These are phyloP conservation scores for Backusella macrospora DNA, from an alignment of 192 early-diverging fungal genomes.

Conservation along the genomic window DNA sequence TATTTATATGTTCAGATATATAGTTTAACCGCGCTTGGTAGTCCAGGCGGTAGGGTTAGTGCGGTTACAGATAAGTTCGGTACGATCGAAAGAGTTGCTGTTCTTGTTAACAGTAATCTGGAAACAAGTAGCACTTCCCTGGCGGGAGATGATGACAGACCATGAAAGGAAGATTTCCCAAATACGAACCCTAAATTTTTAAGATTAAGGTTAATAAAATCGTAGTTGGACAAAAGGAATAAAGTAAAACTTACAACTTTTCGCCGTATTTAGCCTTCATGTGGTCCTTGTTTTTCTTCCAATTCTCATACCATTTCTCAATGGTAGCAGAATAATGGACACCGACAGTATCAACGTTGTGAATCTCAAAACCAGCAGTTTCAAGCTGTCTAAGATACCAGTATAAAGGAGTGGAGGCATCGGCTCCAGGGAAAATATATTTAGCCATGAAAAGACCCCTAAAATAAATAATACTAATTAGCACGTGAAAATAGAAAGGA, in stretches of 20 bases:
- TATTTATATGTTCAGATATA: slow-evolving; percentile 12
- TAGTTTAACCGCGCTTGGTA: slow-evolving; percentile 11
- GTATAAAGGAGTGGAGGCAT: slow-evolving; percentile 94
- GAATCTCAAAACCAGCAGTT: slow-evolving; percentile 92
- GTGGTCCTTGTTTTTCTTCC: slow-evolving; percentile 90
- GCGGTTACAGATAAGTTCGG: slow-evolving; percentile 57
- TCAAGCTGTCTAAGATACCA: slow-evolving; percentile 96
- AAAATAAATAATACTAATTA: slow-evolving; percentile 4
- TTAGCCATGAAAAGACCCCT: slow-evolving; percentile 98
- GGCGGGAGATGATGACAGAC: slow-evolving; percentile 93
- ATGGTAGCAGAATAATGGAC: slow-evolving; percentile 98
- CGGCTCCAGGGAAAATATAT: slow-evolving; percentile 98
- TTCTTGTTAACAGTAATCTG: slow-evolving; percentile 98
- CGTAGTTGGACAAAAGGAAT: too few species aligned
- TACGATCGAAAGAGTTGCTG: slow-evolving; percentile 91
- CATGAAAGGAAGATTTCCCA: slow-evolving; percentile 99
- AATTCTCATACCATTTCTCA: slow-evolving; percentile 97
- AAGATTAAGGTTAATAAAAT: slow-evolving; percentile 7
- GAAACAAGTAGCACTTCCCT: slow-evolving; percentile 96
- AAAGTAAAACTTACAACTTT: slow-evolving; percentile 63
- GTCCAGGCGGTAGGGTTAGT: slow-evolving; percentile 40
- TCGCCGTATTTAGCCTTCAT: slow-evolving; percentile 87
- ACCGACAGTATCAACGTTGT: slow-evolving; percentile 86
- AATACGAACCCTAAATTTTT: slow-evolving; percentile 58
- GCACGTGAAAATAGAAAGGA: not conserved